Percentiles rank a stretch among this genome's conserved stretches.
Evolutionary conservation across 768 basidiomycete genomes (phyloP).

Genomic region (Tricholoma saponaceum): DNA sequence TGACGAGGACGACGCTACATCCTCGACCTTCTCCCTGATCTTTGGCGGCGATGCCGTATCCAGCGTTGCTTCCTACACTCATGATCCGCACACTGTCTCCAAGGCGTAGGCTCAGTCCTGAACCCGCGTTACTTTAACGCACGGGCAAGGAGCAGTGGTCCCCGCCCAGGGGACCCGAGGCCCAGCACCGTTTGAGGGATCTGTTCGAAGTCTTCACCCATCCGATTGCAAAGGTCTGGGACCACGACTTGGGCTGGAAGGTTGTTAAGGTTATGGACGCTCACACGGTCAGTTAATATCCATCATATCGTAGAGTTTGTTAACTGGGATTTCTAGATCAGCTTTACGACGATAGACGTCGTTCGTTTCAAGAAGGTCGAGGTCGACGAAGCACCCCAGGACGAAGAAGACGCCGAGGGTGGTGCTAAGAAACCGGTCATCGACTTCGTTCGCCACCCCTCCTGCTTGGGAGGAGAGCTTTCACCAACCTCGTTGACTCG

Average conservation of each 20-base stretch:
- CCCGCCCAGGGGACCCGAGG: constrained; percentile 16
- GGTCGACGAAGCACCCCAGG: constrained; percentile 7
- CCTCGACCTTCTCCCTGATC: no score
- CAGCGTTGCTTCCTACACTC: no score
- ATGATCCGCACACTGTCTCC: no score
- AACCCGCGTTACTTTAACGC: constrained; percentile 23
- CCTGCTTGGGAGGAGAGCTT: constrained; percentile 13
- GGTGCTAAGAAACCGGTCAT: constrained; percentile 1
- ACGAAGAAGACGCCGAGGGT: not conserved
- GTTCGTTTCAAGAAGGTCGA: constrained; percentile 27
- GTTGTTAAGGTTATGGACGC: constrained; percentile 24
- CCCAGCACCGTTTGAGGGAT: constrained; percentile 24
- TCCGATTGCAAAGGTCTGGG: constrained; percentile 27
- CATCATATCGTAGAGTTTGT: constrained; percentile 24
- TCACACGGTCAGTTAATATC: constrained; percentile 22
- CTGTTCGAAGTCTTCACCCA: constrained; percentile 26
- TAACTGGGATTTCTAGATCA: constrained; percentile 15
- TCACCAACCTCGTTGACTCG: no score
- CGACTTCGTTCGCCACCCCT: constrained; percentile 22
- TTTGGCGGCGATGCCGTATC: no score
- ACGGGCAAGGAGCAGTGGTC: constrained; percentile 25
- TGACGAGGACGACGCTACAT: no score
- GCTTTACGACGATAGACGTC: constrained; percentile 26
- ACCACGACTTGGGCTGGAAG: constrained; percentile 23
- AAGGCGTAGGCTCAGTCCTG: not conserved